Evolutionary conservation across 352 stramenopile genomes (phyloP).

Genomic region (Phytopythium helicoides): DNA sequence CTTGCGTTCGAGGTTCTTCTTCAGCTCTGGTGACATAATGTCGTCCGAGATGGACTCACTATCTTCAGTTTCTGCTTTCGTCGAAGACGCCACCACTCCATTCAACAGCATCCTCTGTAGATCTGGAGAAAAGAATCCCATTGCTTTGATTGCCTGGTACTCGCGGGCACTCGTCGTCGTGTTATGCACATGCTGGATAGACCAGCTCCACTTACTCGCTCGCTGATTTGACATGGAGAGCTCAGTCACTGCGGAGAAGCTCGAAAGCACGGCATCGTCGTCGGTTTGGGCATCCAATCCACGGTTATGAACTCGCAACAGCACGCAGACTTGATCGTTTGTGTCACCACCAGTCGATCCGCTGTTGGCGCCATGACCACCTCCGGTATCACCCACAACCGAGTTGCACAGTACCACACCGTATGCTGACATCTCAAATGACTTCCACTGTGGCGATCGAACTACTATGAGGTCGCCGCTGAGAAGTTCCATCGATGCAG

Average conservation of each 20-base stretch:
- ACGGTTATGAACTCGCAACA: conserved; percentile 39
- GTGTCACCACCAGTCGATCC: conserved; percentile 11
- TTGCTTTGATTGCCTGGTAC: conserved; percentile 72
- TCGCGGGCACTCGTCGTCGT: conserved; percentile 75
- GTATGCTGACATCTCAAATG: conserved; percentile 50
- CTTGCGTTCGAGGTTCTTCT: conserved; percentile 45
- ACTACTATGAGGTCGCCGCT: conserved; percentile 63
- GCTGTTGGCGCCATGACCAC: not conserved
- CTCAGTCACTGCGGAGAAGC: conserved; percentile 55
- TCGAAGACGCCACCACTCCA: conserved; percentile 24
- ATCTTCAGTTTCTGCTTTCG: conserved; percentile 4
- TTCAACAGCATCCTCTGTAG: conserved; percentile 50
- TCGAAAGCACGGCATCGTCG: conserved; percentile 9
- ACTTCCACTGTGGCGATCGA: conserved; percentile 59
- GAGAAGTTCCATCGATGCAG: conserved; percentile 35
- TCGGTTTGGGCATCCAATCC: conserved; percentile 15
- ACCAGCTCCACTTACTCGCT: conserved; percentile 53
- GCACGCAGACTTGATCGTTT: conserved; percentile 58
- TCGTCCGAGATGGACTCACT: conserved; percentile 4
- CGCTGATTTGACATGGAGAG: conserved; percentile 70
- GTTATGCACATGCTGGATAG: conserved; percentile 68
- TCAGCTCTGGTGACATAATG: conserved; percentile 41
- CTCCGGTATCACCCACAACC: conserved; percentile 21
- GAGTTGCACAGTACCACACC: conserved; percentile 74
- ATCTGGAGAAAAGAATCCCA: conserved; percentile 47